Evolutionary conservation across 2,329 filamentous ascomycete genomes (phyloP).

Genomic region (Sclerotinia trifoliorum): DNA sequence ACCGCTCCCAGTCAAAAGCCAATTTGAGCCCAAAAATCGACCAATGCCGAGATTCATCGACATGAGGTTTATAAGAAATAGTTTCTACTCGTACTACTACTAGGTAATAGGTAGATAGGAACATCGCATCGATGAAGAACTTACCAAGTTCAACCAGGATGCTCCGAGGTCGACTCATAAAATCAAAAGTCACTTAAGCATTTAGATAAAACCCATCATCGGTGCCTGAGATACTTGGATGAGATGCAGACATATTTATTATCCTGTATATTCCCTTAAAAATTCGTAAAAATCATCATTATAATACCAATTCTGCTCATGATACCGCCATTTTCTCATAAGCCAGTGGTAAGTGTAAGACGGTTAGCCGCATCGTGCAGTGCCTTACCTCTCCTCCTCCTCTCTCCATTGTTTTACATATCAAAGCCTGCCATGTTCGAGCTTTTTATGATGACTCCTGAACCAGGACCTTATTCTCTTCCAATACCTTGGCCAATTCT

Average conservation of each 20-base stretch:
- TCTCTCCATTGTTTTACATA: slow-evolving; percentile 5
- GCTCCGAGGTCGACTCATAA: not conserved
- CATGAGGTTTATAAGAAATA: not conserved
- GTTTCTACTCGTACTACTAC: no score
- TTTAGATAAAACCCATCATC: not conserved
- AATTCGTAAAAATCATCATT: not conserved
- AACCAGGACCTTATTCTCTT: slow-evolving; percentile 83
- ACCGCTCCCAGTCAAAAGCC: not conserved
- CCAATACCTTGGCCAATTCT: slow-evolving; percentile 84
- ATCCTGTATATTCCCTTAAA: not conserved
- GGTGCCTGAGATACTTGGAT: not conserved
- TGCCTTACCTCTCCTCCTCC: not conserved
- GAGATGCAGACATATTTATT: slow-evolving; percentile 1
- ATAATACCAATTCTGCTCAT: not conserved
- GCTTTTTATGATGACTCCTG: slow-evolving; percentile 22
- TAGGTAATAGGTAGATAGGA: no score
- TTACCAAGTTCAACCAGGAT: not conserved
- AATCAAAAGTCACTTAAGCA: not conserved
- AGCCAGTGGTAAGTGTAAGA: not conserved
- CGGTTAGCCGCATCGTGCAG: not conserved
- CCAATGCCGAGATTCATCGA: not conserved
- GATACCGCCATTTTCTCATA: not conserved
- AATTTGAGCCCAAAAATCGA: not conserved
- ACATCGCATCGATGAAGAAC: not conserved
- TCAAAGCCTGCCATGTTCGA: not conserved